A percentile compares a stretch with the other conserved stretches of the same genome.
These are phyloP conservation scores for Saitozyma podzolica DNA, from an alignment of 768 basidiomycete species.

Conservation along the genomic window DNA sequence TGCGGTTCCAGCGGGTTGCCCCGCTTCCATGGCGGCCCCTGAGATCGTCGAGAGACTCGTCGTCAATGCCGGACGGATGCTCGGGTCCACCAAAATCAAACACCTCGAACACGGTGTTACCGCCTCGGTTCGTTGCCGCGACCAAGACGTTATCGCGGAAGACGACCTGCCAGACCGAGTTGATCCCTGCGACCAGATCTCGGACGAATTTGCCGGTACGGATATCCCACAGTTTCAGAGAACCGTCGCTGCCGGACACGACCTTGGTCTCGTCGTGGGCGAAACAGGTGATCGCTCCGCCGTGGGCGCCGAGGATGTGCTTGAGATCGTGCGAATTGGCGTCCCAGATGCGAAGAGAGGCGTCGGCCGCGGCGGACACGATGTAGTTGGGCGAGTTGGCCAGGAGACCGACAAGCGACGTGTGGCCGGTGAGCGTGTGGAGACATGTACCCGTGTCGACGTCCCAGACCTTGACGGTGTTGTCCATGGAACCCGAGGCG, in stretches of 20 bases:
- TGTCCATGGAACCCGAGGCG: constrained; percentile 97
- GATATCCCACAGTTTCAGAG: constrained; percentile 97
- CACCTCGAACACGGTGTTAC: constrained; percentile 52
- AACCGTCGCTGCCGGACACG: constrained; percentile 90
- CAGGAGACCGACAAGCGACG: constrained; percentile 89
- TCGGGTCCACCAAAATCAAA: constrained; percentile 42
- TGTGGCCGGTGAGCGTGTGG: constrained; percentile 83
- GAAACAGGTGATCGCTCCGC: constrained; percentile 98
- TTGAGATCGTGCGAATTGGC: constrained; percentile 76
- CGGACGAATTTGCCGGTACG: constrained; percentile 79
- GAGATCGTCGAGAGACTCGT: constrained; percentile 29
- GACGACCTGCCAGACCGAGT: constrained; percentile 96
- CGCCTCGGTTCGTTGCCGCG: constrained; percentile 63
- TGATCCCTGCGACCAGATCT: constrained; percentile 85
- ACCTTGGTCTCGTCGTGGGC: constrained; percentile 98
- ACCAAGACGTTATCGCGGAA: constrained; percentile 94
- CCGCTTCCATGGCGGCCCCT: constrained; percentile 31
- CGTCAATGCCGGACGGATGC: constrained; percentile 28
- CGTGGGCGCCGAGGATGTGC: constrained; percentile 83
- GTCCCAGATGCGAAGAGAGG: constrained; percentile 92
- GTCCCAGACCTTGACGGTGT: constrained; percentile 93
- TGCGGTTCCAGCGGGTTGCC: constrained; percentile 25
- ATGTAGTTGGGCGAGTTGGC: constrained; percentile 85
- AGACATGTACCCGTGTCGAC: constrained; percentile 75
- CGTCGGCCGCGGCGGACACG: constrained; percentile 95